phyloP scores from a whole-genome alignment of 345 rosid genomes.

The Lagerstroemia speciosa region DNA sequence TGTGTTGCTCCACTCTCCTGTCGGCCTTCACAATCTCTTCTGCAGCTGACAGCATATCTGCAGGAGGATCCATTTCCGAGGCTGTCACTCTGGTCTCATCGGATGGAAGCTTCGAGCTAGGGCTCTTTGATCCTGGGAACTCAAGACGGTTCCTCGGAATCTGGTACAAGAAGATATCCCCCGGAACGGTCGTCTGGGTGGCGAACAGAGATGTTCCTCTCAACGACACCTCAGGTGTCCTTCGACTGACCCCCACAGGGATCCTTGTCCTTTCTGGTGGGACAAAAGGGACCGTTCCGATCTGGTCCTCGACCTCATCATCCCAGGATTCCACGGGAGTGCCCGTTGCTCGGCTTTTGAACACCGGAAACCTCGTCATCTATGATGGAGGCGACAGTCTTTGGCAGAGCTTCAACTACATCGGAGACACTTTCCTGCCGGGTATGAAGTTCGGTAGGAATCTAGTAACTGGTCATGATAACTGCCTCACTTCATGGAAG shows the following conservation, averaged over 20 bases:
- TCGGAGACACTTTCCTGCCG: constrained; percentile 30
- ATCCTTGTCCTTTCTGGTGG: constrained; percentile 1
- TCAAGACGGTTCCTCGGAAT: constrained; percentile 21
- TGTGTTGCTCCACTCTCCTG: constrained; percentile 5
- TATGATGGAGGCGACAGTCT: constrained; percentile 15
- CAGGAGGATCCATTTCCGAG: constrained; percentile 13
- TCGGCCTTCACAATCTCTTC: neutral
- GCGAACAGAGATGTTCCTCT: constrained; percentile 10
- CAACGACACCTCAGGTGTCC: constrained; percentile 4
- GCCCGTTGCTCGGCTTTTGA: constrained; percentile 32
- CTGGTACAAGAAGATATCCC: constrained; percentile 22
- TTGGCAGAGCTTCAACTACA: constrained; percentile 62
- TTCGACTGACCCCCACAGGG: constrained; percentile 2
- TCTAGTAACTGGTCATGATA: constrained; percentile 18
- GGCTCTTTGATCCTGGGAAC: constrained; percentile 18
- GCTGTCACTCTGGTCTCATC: constrained; percentile 20
- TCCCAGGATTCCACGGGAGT: neutral
- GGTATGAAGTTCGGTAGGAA: constrained; percentile 47
- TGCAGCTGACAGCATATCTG: constrained; percentile 13
- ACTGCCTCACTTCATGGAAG: constrained; percentile 35
- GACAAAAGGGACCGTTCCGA: neutral
- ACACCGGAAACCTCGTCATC: constrained; percentile 39
- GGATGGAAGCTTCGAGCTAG: constrained; percentile 19
- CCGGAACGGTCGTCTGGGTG: constrained; percentile 17
- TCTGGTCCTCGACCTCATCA: constrained; percentile 12